These are phyloP conservation scores for Thielaviopsis ethacetica DNA, from an alignment of 2,329 filamentous ascomycete species.

Conservation along the genomic window DNA sequence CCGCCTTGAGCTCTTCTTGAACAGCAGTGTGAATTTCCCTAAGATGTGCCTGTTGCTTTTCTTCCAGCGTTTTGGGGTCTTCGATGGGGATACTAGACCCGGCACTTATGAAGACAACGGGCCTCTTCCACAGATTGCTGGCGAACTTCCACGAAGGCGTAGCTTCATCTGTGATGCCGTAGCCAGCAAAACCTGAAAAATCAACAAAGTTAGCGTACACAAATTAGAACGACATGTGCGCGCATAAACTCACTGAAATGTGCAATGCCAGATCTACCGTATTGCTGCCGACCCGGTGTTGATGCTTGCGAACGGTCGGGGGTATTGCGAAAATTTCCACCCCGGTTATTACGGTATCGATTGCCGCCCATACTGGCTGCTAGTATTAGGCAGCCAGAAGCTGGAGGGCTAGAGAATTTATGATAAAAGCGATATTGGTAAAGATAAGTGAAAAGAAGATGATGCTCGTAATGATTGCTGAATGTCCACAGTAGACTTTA, in stretches of 20 bases:
- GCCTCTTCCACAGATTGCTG: slow-evolving; percentile 29
- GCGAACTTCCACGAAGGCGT: slow-evolving; percentile 20
- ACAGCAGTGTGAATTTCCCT: slow-evolving; percentile 7
- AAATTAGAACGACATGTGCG: not conserved
- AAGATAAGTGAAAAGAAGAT: not conserved
- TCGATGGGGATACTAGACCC: slow-evolving; percentile 34
- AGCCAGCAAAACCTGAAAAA: not conserved
- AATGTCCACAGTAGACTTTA: not conserved
- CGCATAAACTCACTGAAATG: not conserved
- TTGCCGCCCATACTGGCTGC: not conserved
- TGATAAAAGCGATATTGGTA: not conserved
- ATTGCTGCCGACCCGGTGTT: not conserved
- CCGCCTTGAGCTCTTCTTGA: not conserved
- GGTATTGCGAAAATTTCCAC: not conserved
- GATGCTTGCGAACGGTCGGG: not conserved
- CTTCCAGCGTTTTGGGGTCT: slow-evolving; percentile 14
- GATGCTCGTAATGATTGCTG: not conserved
- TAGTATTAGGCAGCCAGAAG: not conserved
- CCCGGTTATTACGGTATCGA: not conserved
- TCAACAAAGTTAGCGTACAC: not conserved
- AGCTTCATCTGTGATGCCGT: not conserved
- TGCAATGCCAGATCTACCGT: not conserved
- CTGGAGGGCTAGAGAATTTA: not conserved
- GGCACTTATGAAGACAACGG: slow-evolving; percentile 37
- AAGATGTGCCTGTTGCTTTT: slow-evolving; percentile 14